Percentiles rank a stretch among this genome's conserved stretches.
Evolutionary conservation across 2,329 filamentous ascomycete genomes (phyloP).

Genomic region (Fusarium agapanthi): DNA sequence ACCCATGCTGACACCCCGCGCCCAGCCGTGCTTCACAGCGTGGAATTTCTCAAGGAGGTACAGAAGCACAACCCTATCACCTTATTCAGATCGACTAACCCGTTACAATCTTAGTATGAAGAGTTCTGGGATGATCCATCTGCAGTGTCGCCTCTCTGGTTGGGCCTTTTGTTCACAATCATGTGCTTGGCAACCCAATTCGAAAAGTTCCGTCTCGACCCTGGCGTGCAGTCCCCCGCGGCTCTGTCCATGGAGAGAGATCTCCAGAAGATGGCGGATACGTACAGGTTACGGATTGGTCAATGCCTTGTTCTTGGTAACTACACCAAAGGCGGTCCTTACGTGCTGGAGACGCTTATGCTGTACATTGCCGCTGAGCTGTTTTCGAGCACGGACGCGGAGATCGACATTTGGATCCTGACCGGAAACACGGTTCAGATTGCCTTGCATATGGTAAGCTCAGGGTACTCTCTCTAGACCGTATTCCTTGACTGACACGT

Average conservation of each 20-base stretch:
- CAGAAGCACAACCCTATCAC: background rate
- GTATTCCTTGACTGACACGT: background rate
- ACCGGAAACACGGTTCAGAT: constrained; percentile 47
- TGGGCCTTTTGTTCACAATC: constrained; percentile 57
- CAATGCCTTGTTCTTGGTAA: constrained; percentile 50
- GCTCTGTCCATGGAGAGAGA: background rate
- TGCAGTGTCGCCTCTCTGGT: constrained; percentile 52
- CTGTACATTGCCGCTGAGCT: constrained; percentile 48
- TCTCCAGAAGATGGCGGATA: background rate
- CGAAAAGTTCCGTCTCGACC: constrained; percentile 6
- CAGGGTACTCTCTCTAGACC: fast-evolving
- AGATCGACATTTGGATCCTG: constrained; percentile 48
- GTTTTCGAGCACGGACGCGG: constrained; percentile 42
- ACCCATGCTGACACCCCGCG: background rate
- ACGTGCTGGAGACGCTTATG: constrained; percentile 52
- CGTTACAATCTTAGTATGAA: constrained; percentile 47
- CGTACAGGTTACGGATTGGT: background rate
- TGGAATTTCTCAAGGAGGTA: constrained; percentile 12
- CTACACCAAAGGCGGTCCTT: constrained; percentile 55
- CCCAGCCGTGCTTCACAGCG: constrained; percentile 2
- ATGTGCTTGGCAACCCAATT: constrained; percentile 50
- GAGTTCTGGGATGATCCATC: constrained; percentile 54
- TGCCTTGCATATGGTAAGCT: constrained; percentile 42
- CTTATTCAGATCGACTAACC: background rate
- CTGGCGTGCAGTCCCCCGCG: background rate